Percentiles rank a stretch among this genome's conserved stretches.
Evolutionary conservation across 2,329 filamentous ascomycete genomes (phyloP).

Genomic region (Teratosphaeria zuluensis): DNA sequence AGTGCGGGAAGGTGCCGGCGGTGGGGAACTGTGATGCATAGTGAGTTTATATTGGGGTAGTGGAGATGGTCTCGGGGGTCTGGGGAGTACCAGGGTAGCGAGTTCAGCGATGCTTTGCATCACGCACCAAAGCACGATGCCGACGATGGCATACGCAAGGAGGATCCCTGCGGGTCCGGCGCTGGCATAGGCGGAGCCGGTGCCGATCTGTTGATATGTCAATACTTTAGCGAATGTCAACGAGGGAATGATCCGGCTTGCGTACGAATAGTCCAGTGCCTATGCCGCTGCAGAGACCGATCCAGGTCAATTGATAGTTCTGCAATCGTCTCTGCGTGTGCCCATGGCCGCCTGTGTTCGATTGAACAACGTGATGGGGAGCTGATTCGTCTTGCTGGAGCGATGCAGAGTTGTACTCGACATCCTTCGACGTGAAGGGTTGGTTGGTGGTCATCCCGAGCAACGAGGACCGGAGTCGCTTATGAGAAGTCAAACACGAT

Average conservation of each 20-base stretch:
- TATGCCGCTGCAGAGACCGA: not conserved
- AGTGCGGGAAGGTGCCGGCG: conserved; percentile 29
- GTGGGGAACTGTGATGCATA: conserved; percentile 19
- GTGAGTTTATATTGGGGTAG: not conserved
- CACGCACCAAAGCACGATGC: conserved; percentile 22
- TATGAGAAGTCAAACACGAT: not conserved
- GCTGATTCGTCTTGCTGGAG: not conserved
- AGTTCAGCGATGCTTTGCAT: conserved; percentile 30
- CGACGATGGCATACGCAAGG: conserved; percentile 30
- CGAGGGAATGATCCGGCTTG: not conserved
- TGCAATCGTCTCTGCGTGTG: not conserved
- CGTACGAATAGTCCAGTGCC: not conserved
- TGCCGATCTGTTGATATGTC: conserved; percentile 5
- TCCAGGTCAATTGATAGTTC: not conserved
- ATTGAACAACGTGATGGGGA: not conserved
- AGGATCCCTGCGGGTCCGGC: conserved; percentile 14
- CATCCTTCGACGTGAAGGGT: not conserved
- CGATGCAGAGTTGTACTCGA: not conserved
- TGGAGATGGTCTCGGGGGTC: not conserved
- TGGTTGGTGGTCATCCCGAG: not conserved
- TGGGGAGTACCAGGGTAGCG: conserved; percentile 4
- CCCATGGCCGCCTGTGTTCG: not conserved
- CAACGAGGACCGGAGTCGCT: not conserved
- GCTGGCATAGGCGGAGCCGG: conserved; percentile 12
- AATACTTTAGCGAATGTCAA: not conserved